Conservation (phyloP, 345 rosid species). For the Ricinus communis region DNA sequence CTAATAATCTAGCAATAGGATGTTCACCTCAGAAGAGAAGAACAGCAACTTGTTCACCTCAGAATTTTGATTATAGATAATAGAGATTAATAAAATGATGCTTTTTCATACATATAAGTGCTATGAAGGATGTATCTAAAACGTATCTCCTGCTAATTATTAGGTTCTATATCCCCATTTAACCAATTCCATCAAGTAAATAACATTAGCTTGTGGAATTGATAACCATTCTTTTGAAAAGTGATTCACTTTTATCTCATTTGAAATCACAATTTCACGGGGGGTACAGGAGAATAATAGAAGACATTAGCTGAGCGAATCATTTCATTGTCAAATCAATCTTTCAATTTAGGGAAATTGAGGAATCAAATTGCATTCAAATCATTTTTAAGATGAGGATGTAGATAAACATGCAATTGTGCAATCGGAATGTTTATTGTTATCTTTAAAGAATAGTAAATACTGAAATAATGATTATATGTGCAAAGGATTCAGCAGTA, state of each 20-base stretch:
- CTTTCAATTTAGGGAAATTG: background rate
- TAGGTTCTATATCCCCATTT: background rate
- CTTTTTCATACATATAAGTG: background rate
- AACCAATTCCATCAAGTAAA: background rate
- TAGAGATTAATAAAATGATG: no score
- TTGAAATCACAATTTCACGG: background rate
- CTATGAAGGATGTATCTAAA: background rate
- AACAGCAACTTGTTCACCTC: background rate
- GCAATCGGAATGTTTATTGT: background rate
- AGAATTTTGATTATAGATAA: background rate
- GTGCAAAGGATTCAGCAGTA: conserved; percentile 25
- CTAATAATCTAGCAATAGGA: background rate
- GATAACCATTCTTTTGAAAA: background rate
- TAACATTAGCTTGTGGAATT: background rate
- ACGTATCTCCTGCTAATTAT: background rate
- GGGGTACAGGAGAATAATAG: no score
- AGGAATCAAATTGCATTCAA: background rate
- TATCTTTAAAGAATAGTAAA: background rate
- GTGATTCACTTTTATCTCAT: background rate
- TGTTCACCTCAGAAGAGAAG: background rate
- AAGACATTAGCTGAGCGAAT: background rate
- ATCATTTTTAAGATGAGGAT: background rate
- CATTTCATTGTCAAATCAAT: background rate
- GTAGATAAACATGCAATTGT: background rate
- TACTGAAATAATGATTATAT: background rate